These are phyloP conservation scores for Anaeromyces robustus DNA, from an alignment of 192 early-diverging fungal genomes.

Conservation along the genomic window DNA sequence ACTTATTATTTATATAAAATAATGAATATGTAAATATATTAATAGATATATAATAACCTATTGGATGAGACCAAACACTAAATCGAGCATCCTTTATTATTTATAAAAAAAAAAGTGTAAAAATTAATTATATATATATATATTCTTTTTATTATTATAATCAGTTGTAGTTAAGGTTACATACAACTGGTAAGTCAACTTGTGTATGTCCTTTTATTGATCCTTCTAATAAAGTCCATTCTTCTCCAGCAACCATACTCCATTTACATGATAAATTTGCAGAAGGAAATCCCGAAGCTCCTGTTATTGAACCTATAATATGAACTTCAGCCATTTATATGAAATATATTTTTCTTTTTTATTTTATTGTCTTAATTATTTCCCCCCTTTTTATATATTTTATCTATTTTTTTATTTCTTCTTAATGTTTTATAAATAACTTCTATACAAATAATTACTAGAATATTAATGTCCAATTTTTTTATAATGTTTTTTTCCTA, in stretches of 20 bases:
- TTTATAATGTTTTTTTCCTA: too few relatives aligned
- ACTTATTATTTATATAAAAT: neutral
- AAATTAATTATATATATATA: neutral
- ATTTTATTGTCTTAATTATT: too few relatives aligned
- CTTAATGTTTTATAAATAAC: too few relatives aligned
- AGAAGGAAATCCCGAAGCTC: neutral
- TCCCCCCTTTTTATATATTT: too few relatives aligned
- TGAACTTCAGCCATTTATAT: neutral
- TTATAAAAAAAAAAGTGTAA: too few relatives aligned
- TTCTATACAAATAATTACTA: too few relatives aligned
- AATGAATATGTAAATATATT: neutral
- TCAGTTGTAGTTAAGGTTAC: neutral
- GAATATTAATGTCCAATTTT: too few relatives aligned
- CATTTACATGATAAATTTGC: neutral
- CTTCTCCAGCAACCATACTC: neutral
- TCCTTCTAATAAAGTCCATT: neutral
- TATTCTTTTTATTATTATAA: neutral
- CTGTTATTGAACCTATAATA: neutral
- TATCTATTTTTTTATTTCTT: too few relatives aligned
- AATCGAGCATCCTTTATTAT: conserved; percentile 17
- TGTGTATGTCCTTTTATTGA: neutral
- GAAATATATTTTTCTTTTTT: neutral
- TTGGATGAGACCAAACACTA: conserved; percentile 36
- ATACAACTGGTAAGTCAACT: neutral
- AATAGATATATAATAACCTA: too few relatives aligned